phyloP scores from a whole-genome alignment of 768 basidiomycete genomes.

The Rossbeevera mucosa region DNA sequence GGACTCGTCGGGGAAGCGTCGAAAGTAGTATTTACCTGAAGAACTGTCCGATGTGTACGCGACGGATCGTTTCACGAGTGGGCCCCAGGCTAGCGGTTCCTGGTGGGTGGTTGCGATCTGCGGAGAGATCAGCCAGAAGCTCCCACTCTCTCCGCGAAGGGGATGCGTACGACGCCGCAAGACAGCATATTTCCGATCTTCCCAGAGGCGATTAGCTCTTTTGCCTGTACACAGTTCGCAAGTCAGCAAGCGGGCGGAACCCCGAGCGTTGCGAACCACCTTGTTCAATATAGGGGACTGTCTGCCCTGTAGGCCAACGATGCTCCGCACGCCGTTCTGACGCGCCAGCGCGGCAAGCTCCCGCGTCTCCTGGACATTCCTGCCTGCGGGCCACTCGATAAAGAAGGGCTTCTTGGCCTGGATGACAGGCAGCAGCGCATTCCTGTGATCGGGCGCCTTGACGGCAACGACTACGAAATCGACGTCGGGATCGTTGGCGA shows the following conservation, averaged over 20 bases:
- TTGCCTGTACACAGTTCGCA: not conserved
- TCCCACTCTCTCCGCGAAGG: not conserved
- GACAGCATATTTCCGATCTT: constrained; percentile 9
- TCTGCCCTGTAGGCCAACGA: constrained; percentile 10
- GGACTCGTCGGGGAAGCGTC: not conserved
- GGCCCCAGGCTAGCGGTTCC: not conserved
- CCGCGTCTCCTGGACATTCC: constrained; percentile 4
- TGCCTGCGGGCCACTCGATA: constrained; percentile 13
- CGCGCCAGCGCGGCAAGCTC: constrained; percentile 9
- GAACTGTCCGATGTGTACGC: not conserved
- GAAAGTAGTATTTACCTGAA: not conserved
- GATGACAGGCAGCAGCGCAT: constrained; percentile 8
- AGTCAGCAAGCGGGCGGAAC: not conserved
- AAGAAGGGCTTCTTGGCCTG: constrained; percentile 13
- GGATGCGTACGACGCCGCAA: constrained; percentile 5
- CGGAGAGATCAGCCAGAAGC: not conserved
- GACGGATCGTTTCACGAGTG: not conserved
- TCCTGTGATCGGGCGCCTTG: constrained; percentile 7
- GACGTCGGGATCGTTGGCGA: constrained; percentile 14
- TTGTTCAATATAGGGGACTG: constrained; percentile 11
- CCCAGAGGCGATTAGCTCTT: constrained; percentile 5
- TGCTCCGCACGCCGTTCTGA: constrained; percentile 2
- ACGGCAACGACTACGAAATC: constrained; percentile 11
- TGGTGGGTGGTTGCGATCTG: constrained; percentile 3
- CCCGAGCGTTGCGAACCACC: not conserved